These are phyloP conservation scores for Exophiala dermatitidis DNA, from an alignment of 2,329 filamentous ascomycete species.

Conservation along the genomic window DNA sequence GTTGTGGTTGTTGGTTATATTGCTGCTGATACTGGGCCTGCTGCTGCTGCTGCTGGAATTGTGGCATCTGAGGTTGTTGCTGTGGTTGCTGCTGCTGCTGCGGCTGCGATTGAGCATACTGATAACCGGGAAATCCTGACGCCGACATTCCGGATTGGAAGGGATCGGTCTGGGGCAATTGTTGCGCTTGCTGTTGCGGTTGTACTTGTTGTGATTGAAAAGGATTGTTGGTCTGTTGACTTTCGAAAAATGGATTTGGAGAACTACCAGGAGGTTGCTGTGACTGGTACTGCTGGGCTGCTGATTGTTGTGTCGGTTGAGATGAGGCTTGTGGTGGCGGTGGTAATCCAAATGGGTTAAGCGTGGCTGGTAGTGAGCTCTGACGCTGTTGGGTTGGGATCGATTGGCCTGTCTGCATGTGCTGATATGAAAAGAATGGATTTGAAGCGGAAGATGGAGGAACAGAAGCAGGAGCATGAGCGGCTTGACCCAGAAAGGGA, in stretches of 20 bases:
- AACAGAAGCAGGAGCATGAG: constrained; percentile 2
- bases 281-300: constrained; percentile 15
- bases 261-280: constrained; percentile 12
- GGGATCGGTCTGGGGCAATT: constrained; percentile 1
- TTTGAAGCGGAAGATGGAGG: constrained; percentile 20
- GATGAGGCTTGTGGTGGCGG: constrained; percentile 13
- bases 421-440: constrained; percentile 21
- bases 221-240: constrained; percentile 21
- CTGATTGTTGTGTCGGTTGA: constrained; percentile 15
- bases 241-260: constrained; percentile 27
- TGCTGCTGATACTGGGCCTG: constrained; percentile 15
- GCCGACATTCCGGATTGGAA: constrained; percentile 2
- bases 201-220: constrained; percentile 12
- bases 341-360: constrained; percentile 26
- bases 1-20: constrained; percentile 19
- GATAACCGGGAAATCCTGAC: constrained; percentile 15
- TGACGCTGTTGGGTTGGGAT: constrained; percentile 21
- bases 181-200: constrained; percentile 19
- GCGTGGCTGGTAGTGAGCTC: constrained; percentile 6
- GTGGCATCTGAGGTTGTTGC: constrained; percentile 2
- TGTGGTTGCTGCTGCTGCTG: constrained; percentile 6
- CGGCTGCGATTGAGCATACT: constrained; percentile 20
- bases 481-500: constrained; percentile 22
- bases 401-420: constrained; percentile 13
- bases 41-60: constrained; percentile 11